A percentile compares a stretch with the other conserved stretches of the same genome.
phyloP scores from a whole-genome alignment of 768 basidiomycete genomes.

The Termitomyces bulborhizus region DNA sequence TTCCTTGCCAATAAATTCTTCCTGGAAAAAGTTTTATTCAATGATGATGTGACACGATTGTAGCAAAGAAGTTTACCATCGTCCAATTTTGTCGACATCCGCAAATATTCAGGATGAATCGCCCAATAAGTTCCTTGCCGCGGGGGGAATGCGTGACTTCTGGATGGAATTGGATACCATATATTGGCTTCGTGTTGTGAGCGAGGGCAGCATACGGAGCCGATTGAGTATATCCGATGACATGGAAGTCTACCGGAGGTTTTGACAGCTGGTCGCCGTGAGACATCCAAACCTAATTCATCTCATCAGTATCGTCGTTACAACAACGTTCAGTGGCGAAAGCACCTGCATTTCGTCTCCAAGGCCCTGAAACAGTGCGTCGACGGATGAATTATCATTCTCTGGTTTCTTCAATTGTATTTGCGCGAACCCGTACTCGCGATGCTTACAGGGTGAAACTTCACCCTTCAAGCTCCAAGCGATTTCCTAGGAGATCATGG shows the following conservation, averaged over 20 bases:
- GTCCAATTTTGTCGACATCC: conserved; percentile 82
- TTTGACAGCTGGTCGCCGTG: conserved; percentile 91
- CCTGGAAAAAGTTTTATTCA: conserved; percentile 36
- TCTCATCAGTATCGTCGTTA: conserved; percentile 1
- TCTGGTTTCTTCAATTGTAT: conserved; percentile 66
- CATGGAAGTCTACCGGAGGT: conserved; percentile 77
- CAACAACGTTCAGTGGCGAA: background rate
- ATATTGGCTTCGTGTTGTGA: conserved; percentile 83
- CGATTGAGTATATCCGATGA: conserved; percentile 79
- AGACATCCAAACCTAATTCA: conserved; percentile 95
- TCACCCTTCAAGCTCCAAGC: conserved; percentile 83
- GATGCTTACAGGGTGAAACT: conserved; percentile 81
- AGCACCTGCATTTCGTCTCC: conserved; percentile 86
- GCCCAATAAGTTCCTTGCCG: conserved; percentile 84
- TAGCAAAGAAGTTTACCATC: conserved; percentile 54
- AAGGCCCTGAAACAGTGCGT: conserved; percentile 79
- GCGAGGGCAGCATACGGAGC: conserved; percentile 94
- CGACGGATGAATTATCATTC: conserved; percentile 40
- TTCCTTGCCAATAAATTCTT: conserved; percentile 97
- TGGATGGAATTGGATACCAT: conserved; percentile 98
- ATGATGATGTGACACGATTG: background rate
- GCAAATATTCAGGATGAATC: conserved; percentile 83
- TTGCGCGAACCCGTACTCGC: conserved; percentile 93
- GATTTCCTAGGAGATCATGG: conserved; percentile 65
- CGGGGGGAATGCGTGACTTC: conserved; percentile 93